phyloP scores from a whole-genome alignment of 257 asterid genomes.

The Rehmannia glutinosa region DNA sequence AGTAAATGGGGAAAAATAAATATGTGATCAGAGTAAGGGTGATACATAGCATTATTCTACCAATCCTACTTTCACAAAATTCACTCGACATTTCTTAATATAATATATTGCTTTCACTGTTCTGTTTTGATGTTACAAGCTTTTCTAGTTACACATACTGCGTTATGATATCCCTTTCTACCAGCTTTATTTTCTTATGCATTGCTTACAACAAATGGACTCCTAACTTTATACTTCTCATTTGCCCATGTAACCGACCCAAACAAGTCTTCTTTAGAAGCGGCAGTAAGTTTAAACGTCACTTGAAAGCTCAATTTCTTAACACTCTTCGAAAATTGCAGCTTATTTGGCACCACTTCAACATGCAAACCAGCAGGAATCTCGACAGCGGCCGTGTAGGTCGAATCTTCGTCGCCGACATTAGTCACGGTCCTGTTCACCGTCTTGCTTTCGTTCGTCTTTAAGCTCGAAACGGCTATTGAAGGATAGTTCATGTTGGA shows the following conservation, averaged over 20 bases:
- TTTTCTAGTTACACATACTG: background rate
- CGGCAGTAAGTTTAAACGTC: conserved; percentile 26
- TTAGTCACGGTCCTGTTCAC: conserved; percentile 60
- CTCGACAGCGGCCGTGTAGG: conserved; percentile 44
- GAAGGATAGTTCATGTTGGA: conserved; percentile 90
- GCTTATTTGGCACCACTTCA: conserved; percentile 48
- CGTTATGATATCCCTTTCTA: background rate
- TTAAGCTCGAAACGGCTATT: conserved; percentile 44
- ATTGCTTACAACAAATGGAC: conserved; percentile 54
- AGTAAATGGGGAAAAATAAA: too few species aligned
- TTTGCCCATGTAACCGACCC: conserved; percentile 80
- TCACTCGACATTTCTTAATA: too few species aligned
- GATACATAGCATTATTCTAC: background rate
- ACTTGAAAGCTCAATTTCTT: conserved; percentile 55
- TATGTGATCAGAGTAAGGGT: too few species aligned
- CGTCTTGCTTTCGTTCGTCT: conserved; percentile 27
- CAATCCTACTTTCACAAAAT: too few species aligned
- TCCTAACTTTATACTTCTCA: conserved; percentile 54
- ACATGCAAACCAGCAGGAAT: conserved; percentile 38
- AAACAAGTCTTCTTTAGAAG: conserved; percentile 34
- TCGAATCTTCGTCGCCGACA: conserved; percentile 56
- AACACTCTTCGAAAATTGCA: conserved; percentile 48
- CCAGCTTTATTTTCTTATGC: background rate
- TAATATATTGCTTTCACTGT: too few species aligned
- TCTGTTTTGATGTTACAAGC: background rate